Conservation (phyloP, 192 early-diverging fungal genomes). For the Podila epigama region DNA sequence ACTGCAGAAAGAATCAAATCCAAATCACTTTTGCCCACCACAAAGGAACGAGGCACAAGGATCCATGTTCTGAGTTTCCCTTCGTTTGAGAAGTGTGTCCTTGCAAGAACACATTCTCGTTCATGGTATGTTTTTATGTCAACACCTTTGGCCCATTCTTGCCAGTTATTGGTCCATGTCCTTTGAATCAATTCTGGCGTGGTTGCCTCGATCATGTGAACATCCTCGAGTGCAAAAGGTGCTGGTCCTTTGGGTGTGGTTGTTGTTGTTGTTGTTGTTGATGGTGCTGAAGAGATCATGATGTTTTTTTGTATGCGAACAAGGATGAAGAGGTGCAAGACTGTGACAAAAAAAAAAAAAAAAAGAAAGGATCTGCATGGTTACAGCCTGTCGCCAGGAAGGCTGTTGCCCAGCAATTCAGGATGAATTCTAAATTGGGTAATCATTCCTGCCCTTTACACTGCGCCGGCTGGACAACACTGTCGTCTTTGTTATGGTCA, state of each 20-base stretch:
- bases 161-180: conserved; percentile 46
- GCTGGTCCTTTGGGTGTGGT: conserved; percentile 15
- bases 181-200: conserved; percentile 13
- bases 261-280: background rate
- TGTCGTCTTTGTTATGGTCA: too few relatives aligned
- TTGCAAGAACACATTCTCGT: conserved; percentile 21
- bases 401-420: too few relatives aligned
- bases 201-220: conserved; percentile 10
- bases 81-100: conserved; percentile 22
- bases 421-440: too few relatives aligned
- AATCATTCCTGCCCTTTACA: too few relatives aligned
- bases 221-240: conserved; percentile 22
- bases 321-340: too few relatives aligned
- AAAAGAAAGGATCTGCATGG: too few relatives aligned
- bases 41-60: conserved; percentile 21
- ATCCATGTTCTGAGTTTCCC: conserved; percentile 23
- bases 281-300: background rate
- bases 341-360: too few relatives aligned
- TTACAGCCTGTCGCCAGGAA: too few relatives aligned
- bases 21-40: conserved; percentile 11
- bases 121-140: conserved; percentile 11
- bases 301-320: too few relatives aligned
- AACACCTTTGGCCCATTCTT: conserved; percentile 46
- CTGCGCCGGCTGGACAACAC: too few relatives aligned
- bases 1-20: conserved; percentile 24